A percentile compares a stretch with the other conserved stretches of the same genome.
Conservation (phyloP, 306 rosid genomes). For the Quercus bicolor region DNA sequence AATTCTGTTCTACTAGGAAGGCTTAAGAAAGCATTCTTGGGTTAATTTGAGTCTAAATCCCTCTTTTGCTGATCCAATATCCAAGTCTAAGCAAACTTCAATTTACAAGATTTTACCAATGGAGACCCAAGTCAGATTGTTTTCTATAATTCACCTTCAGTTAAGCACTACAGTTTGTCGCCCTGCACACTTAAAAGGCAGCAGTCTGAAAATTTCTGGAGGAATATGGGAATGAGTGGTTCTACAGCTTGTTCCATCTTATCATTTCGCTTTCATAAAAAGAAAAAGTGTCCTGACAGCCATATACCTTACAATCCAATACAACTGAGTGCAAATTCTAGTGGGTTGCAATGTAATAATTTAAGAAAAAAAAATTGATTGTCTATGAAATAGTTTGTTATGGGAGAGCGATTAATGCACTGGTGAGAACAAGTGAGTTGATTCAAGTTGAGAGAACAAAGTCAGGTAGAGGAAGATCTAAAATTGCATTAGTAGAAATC, state of each 20-base stretch:
- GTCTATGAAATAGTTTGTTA: neutral
- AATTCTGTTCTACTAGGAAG: neutral
- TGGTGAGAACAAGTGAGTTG: too few relatives aligned
- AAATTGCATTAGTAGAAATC: too few relatives aligned
- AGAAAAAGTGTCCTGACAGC: neutral
- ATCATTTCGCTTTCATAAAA: neutral
- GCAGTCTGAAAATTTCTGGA: neutral
- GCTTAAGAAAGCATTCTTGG: neutral
- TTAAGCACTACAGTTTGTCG: neutral
- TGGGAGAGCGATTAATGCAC: too few relatives aligned
- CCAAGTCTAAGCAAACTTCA: neutral
- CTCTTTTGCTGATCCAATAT: neutral
- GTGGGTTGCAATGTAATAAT: neutral
- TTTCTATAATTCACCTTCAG: neutral
- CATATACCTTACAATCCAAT: neutral
- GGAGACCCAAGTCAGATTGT: too few relatives aligned
- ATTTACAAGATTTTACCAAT: too few relatives aligned
- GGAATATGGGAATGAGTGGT: neutral
- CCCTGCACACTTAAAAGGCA: neutral
- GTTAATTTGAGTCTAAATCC: neutral
- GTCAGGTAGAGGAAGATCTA: too few relatives aligned
- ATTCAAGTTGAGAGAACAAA: too few relatives aligned
- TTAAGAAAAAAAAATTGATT: neutral
- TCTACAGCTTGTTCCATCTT: neutral
- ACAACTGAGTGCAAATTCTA: neutral